Conservation (phyloP, 1,284 basidiomycete genomes). For the Trametes sp. region DNA sequence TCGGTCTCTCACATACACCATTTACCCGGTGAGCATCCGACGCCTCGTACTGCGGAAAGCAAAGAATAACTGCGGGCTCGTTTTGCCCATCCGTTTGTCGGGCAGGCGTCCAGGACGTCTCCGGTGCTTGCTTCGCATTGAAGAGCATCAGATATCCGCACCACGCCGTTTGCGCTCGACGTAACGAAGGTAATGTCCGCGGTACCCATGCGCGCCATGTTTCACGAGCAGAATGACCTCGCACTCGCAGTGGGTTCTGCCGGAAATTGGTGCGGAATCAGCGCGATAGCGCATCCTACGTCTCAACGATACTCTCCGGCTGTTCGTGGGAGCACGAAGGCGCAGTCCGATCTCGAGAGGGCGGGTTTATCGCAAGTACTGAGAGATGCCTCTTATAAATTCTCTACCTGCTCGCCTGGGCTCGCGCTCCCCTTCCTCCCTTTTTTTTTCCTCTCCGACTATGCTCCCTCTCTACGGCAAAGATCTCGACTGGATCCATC, state of each 20-base stretch:
- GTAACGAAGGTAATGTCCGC: neutral
- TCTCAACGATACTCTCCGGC: neutral
- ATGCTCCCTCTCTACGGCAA: neutral
- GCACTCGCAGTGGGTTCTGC: neutral
- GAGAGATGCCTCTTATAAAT: neutral
- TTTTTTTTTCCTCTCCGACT: neutral
- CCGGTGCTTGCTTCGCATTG: neutral
- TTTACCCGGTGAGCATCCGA: neutral
- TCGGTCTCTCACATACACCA: neutral
- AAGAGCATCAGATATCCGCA: conserved; percentile 2
- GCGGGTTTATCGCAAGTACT: neutral
- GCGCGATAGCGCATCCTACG: neutral
- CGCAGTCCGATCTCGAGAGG: neutral
- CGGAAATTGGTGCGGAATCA: neutral
- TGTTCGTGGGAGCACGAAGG: neutral
- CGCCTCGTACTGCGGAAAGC: neutral
- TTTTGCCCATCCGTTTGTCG: neutral
- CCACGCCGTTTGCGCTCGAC: neutral
- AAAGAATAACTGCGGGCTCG: neutral
- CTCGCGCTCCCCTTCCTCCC: neutral
- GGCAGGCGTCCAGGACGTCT: neutral
- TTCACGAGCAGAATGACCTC: neutral
- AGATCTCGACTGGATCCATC: neutral
- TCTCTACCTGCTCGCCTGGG: neutral
- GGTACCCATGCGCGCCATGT: neutral